Evolutionary conservation across 345 rosid species (phyloP), one percentile per base, ranked within the genome.

Genomic region (Citrus cavaleriei): DNA sequence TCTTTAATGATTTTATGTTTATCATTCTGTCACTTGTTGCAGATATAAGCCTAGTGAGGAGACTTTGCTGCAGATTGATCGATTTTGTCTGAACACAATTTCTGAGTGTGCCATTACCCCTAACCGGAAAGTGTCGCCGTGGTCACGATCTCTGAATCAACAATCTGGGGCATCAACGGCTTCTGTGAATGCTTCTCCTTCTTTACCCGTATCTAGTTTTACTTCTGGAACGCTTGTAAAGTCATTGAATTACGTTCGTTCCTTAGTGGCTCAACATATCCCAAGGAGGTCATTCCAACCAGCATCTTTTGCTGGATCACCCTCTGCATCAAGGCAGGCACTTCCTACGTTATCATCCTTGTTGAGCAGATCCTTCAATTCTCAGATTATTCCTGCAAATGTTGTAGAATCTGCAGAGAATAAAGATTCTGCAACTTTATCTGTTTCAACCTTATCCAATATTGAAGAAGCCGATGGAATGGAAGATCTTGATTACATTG

Each of bases 41-140:
- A 97, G 99, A 84, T 97, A 92, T 86, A 94, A 89, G 85, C 99
- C 99, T 65, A 85, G 93, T 18, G 99, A 97, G 86, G 99, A 94
- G 85, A 93, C 93, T 27, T 82, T 94, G 73, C 85, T 90, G 81
- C 98, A 89, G 84, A 93, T 97, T 74, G 98, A 97, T 82, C 88
- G 92, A 63, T 97, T 97, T 84, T 97, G 98, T 76, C 78, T 90
- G 75, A 88, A 81, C 85, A 86, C 87, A 66, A 91, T 93, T 82
- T 84, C 90, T 32, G 98, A 97, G 82, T 97, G 95, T 73, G 91
- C 91, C 84, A 70, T 81, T 77, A 93, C 81, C 83, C 87, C 87
- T 72, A 89, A 87, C 70, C 87, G 87, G 74, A 89, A 87, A 76
- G 78, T 83, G 42, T 80, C 87, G 46, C 85, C 89, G 2, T 85